A percentile compares a stretch with the other conserved stretches of the same genome.
Conservation (phyloP, 2,329 filamentous ascomycete genomes). For the Ciborinia camelliae region DNA sequence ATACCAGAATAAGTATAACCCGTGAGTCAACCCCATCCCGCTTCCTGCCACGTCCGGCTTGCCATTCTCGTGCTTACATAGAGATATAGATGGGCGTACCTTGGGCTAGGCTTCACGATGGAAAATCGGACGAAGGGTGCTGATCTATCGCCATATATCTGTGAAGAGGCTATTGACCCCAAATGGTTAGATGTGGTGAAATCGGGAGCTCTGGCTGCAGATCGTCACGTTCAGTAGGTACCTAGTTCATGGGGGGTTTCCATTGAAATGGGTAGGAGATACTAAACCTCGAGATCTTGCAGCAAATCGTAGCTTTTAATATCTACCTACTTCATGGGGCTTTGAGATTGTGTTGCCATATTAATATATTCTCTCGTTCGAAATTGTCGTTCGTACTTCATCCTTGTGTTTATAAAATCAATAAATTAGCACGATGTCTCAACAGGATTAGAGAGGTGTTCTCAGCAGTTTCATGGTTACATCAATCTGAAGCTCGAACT, state of each 20-base stretch:
- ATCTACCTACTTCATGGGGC: too few species aligned
- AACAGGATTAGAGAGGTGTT: too few species aligned
- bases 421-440: too few species aligned
- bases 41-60: too few species aligned
- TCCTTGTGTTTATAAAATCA: neutral
- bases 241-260: too few species aligned
- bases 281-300: too few species aligned
- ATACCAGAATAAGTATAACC: slow-evolving; percentile 34
- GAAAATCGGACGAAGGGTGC: slow-evolving; percentile 9
- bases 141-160: slow-evolving; percentile 13
- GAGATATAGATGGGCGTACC: slow-evolving; percentile 16
- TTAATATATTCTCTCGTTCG: neutral
- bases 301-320: too few species aligned
- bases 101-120: slow-evolving; percentile 11
- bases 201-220: neutral
- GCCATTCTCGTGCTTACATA: neutral
- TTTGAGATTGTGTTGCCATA: too few species aligned
- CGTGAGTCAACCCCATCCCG: neutral
- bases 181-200: slow-evolving; percentile 11
- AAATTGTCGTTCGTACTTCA: neutral
- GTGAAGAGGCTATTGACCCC: slow-evolving; percentile 5
- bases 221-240: neutral
- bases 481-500: too few species aligned
- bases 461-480: too few species aligned
- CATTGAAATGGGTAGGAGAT: too few species aligned